These are phyloP conservation scores for Aspergillus novoparasiticus DNA, from an alignment of 2,329 filamentous ascomycete species.

Conservation along the genomic window DNA sequence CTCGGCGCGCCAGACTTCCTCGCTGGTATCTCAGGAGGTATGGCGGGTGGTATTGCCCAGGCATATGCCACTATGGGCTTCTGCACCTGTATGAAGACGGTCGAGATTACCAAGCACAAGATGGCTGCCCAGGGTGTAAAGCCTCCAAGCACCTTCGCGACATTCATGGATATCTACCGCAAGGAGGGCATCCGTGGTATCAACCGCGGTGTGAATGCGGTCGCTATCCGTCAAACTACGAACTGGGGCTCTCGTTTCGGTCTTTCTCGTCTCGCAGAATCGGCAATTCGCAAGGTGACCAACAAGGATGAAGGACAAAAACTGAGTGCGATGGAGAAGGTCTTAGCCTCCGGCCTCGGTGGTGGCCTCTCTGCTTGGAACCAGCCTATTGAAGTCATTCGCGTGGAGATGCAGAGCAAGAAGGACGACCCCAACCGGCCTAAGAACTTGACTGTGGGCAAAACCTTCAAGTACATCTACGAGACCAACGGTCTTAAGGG, in stretches of 20 bases:
- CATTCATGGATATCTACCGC: slow-evolving; percentile 97
- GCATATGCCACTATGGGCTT: slow-evolving; percentile 99
- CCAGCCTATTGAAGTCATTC: slow-evolving; percentile 99
- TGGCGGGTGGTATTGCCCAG: slow-evolving; percentile 92
- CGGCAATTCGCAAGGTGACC: slow-evolving; percentile 76
- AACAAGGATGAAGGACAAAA: slow-evolving; percentile 80
- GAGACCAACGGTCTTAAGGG: slow-evolving; percentile 82
- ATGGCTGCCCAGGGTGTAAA: slow-evolving; percentile 78
- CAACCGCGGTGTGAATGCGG: slow-evolving; percentile 98
- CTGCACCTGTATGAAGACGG: slow-evolving; percentile 99
- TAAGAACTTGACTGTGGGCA: slow-evolving; percentile 98
- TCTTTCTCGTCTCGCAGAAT: slow-evolving; percentile 86
- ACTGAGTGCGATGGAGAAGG: slow-evolving; percentile 81
- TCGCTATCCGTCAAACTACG: slow-evolving; percentile 97
- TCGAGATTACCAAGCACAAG: slow-evolving; percentile 99
- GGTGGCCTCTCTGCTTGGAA: slow-evolving; percentile 98
- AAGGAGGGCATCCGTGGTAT: slow-evolving; percentile 92
- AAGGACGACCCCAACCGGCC: slow-evolving; percentile 95
- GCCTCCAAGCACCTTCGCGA: slow-evolving; percentile 87
- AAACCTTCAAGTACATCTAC: slow-evolving; percentile 84
- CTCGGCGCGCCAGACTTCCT: slow-evolving; percentile 85
- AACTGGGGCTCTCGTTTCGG: slow-evolving; percentile 99
- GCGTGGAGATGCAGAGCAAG: slow-evolving; percentile 99
- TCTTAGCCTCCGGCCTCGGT: slow-evolving; percentile 80
- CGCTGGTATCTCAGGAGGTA: slow-evolving; percentile 85